Evolutionary conservation across 2,329 filamentous ascomycete species (phyloP).

Genomic region (Sphaerulina vaccinii): DNA sequence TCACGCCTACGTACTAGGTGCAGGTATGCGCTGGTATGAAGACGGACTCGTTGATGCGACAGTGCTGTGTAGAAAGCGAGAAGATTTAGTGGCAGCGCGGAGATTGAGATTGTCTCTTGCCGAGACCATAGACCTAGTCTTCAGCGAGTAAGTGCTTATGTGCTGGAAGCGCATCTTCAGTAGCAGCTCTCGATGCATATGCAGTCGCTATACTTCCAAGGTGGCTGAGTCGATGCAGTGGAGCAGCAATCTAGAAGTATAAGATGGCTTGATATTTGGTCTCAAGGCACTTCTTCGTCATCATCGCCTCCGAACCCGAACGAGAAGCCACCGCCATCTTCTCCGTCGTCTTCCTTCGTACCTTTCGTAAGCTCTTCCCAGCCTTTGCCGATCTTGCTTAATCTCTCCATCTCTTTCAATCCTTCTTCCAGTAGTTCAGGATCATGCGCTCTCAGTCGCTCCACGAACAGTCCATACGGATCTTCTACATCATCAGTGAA

Average conservation of each 20-base stretch:
- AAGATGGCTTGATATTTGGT: too few relatives aligned
- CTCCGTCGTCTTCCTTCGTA: slow-evolving; percentile 45
- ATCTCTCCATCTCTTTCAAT: slow-evolving; percentile 63
- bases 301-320: slow-evolving; percentile 61
- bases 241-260: not conserved
- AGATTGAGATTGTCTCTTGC: too few relatives aligned
- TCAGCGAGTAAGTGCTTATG: too few relatives aligned
- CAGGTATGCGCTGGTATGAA: not conserved
- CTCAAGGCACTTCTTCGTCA: slow-evolving; percentile 34
- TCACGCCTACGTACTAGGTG: slow-evolving; percentile 51
- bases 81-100: too few relatives aligned
- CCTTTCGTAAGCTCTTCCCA: slow-evolving; percentile 77
- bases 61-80: too few relatives aligned
- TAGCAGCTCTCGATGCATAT: too few relatives aligned
- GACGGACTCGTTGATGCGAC: not conserved
- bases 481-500: slow-evolving; percentile 71
- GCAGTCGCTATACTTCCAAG: not conserved
- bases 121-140: too few relatives aligned
- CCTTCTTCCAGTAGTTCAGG: slow-evolving; percentile 68
- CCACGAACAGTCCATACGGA: slow-evolving; percentile 72
- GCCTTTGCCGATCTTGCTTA: slow-evolving; percentile 67
- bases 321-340: slow-evolving; percentile 60
- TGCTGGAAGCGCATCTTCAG: too few relatives aligned
- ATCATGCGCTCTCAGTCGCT: slow-evolving; percentile 61
- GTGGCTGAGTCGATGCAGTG: not conserved